phyloP scores from a whole-genome alignment of 2,329 filamentous ascomycete species.

The Neurospora crassa region DNA sequence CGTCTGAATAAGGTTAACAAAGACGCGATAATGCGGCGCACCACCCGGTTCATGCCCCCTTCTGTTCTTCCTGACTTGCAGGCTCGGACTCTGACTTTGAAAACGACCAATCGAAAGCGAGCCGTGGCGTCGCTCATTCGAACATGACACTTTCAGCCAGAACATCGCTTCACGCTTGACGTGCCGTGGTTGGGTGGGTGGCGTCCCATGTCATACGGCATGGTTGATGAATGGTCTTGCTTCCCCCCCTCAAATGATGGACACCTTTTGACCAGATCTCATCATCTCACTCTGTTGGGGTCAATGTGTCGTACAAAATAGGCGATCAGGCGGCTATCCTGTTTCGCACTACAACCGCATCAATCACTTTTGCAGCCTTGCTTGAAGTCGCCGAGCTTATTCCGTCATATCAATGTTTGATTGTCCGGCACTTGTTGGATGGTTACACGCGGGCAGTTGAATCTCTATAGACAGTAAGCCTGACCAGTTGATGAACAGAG shows the following conservation, averaged over 20 bases:
- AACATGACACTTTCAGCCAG: not conserved
- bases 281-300: not conserved
- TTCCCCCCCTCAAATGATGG: not conserved
- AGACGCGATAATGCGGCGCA: constrained; percentile 1
- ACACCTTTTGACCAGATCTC: not conserved
- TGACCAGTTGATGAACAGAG: not conserved
- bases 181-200: not conserved
- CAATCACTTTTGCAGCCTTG: not conserved
- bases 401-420: not conserved
- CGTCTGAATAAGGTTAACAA: constrained; percentile 21
- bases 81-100: not conserved
- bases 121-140: not conserved
- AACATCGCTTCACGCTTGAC: not conserved
- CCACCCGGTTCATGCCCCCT: not conserved
- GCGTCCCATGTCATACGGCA: not conserved
- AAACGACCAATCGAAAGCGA: not conserved
- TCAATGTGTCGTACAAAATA: constrained; percentile 5
- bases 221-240: not conserved
- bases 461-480: not conserved
- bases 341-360: not conserved
- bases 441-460: not conserved
- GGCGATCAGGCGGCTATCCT: constrained; percentile 15
- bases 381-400: not conserved
- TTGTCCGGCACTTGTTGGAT: not conserved
- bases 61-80: not conserved